phyloP scores from a whole-genome alignment of 1,284 basidiomycete species.

The Flammula alnicola region DNA sequence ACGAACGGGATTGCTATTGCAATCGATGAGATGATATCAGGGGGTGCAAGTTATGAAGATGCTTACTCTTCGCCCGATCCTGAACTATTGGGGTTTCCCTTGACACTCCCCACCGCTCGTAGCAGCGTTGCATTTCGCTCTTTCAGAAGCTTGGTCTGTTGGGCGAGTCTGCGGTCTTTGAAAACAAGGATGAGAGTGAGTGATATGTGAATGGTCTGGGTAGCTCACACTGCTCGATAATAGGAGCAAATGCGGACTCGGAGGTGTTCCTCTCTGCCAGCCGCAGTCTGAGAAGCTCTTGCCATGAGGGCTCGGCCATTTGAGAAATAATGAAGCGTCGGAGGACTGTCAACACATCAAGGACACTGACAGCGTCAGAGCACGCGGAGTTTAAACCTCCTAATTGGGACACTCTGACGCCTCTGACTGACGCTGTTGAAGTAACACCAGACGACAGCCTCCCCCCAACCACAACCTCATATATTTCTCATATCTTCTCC shows the following conservation, averaged over 20 bases:
- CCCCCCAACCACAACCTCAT: constrained; percentile 20
- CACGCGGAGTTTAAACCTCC: constrained; percentile 44
- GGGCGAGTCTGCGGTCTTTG: constrained; percentile 85
- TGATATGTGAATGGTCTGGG: constrained; percentile 24
- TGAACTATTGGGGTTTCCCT: constrained; percentile 64
- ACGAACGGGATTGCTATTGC: constrained; percentile 76
- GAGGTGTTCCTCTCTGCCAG: constrained; percentile 78
- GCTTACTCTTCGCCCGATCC: constrained; percentile 77
- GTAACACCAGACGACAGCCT: constrained; percentile 21
- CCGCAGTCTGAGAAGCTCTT: constrained; percentile 75
- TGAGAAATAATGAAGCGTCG: constrained; percentile 10
- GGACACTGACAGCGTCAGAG: neutral
- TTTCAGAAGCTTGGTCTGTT: constrained; percentile 87
- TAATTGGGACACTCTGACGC: constrained; percentile 29
- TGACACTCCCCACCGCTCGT: constrained; percentile 75
- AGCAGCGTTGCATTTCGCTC: constrained; percentile 87
- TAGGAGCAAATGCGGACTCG: constrained; percentile 76
- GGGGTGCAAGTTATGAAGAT: neutral
- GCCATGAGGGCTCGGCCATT: constrained; percentile 84
- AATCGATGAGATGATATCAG: constrained; percentile 20
- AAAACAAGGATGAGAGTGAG: constrained; percentile 13
- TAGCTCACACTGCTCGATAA: constrained; percentile 87
- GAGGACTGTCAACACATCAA: constrained; percentile 14
- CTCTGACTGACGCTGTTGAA: constrained; percentile 12
- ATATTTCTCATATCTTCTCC: constrained; percentile 16